These are phyloP conservation scores for Colletotrichum liriopes DNA, from an alignment of 2,329 filamentous ascomycete species.

Conservation along the genomic window DNA sequence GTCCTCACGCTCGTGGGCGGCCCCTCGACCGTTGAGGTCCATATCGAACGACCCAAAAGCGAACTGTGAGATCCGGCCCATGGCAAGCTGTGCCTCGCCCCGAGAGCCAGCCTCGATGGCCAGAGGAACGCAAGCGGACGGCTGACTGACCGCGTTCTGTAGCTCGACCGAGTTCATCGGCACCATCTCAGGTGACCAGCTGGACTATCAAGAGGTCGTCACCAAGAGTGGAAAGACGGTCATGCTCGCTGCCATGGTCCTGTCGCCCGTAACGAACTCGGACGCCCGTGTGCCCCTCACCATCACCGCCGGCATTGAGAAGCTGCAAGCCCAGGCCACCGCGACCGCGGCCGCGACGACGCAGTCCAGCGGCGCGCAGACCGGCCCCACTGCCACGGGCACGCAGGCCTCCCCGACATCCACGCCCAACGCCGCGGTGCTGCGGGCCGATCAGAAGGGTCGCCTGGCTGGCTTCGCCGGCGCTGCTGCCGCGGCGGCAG, in stretches of 20 bases:
- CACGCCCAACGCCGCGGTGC: constrained; percentile 51
- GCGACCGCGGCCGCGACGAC: not conserved
- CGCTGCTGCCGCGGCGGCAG: constrained; percentile 51
- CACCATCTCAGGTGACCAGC: not conserved
- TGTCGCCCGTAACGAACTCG: constrained; percentile 38
- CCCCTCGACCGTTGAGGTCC: constrained; percentile 47
- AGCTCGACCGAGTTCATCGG: constrained; percentile 23
- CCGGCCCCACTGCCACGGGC: constrained; percentile 29
- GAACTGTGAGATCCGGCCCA: not conserved
- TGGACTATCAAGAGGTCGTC: not conserved
- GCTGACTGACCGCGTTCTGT: not conserved
- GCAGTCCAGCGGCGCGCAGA: constrained; percentile 25
- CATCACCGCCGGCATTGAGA: constrained; percentile 57
- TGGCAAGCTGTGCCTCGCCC: not conserved
- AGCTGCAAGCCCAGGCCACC: constrained; percentile 46
- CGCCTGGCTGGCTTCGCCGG: constrained; percentile 54
- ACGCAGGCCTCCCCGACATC: constrained; percentile 40
- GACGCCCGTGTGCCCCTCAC: constrained; percentile 51
- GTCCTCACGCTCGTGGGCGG: constrained; percentile 51
- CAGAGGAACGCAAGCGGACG: no score
- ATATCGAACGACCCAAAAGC: constrained; percentile 12
- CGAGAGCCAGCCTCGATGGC: not conserved
- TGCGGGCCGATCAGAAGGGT: constrained; percentile 54
- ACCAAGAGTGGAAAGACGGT: constrained; percentile 10
- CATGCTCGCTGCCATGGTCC: not conserved